Evolutionary conservation across 1,284 basidiomycete genomes (phyloP), one percentile per base, ranked within the genome.

Genomic region (Anthracocystis walkeri): DNA sequence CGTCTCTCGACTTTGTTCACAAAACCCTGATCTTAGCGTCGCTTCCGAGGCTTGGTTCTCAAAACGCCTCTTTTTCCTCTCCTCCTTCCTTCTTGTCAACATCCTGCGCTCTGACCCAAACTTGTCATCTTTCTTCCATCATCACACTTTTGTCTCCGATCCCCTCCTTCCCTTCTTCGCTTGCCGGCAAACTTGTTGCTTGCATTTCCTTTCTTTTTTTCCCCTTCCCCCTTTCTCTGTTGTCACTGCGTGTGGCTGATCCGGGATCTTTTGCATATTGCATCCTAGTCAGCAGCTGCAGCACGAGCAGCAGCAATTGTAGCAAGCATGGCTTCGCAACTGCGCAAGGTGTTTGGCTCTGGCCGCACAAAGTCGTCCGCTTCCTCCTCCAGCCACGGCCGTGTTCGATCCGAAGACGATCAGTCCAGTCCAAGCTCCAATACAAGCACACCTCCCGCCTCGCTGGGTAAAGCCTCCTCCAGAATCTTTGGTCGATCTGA

Each of bases 281-380:
- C 35, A 38, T 38, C 12, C 14, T 16, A 38, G 35, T 38, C 35
- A 38, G 35, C 35, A 33, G 31, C 31, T 33, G 31, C 31, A 33
- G 31, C 31, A 33, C 6, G 10, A 33, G 31, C 31, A 38, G 35
- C 35, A 16, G 25, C 27, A 16, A 29, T 8, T 27, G 52, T 35
- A 61, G 23, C 51, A 29, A 58, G 21, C 31, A 75, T 76, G 74
- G 74, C 74, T 45, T 76, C 74, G 46, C 65, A 65, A 27, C 55
- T 76, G 35, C 68, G 69, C 29, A 72, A 76, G 69, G 74, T 76
- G 54, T 76, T 76, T 65, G 74, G 74, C 69, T 76, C 69, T 4
- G 41, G 65, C 63, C 74, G 74, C 62, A 60, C 74, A 27, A 76
- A 76, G 63, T 69, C 73, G 46, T 65, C 65, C 41, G 61, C 61